Evolutionary conservation across 305 asterid genomes (phyloP), one percentile per base, ranked within the genome.

Genomic region (Fraxinus albicans): DNA sequence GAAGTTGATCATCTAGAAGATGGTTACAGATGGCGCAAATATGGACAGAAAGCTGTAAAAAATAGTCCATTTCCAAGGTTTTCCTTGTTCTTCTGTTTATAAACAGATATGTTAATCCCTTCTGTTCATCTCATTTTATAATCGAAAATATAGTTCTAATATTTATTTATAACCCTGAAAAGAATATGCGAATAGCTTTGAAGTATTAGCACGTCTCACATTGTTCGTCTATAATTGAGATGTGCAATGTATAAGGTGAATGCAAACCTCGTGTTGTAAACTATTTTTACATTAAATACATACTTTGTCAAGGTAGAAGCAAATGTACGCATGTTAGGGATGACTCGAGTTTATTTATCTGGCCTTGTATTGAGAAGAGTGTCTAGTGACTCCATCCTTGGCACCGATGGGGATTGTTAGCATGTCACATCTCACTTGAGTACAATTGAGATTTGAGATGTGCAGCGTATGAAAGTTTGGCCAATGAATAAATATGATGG

Each of bases 1-100:
- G 98, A 93, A 81, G 90, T 94, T 80, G 98, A 95, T 88, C 92
- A 92, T 85, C 96, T 95, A n/a, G 98, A 95, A 85, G 98, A 95
- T 85, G 98, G 98, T 42, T 95, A 95, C 77, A 86, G 98, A 84
- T 95, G 99, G 99, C 81, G 99, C 80, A 95, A 95, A 82, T 95
- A 94, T 85, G 99, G 99, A 8, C 99, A 95, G 80, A 95, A 95
- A 79, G 96, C 98, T 23, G 98, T 95, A 0, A 94, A 94, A 82
- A 91, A 94, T 69, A 94, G 97, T 88, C 97, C 98, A 33, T 92
- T 81, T 75, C 98, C 99, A 27, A 92, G 98, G 98, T 92, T 1
- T 42, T 19, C 50, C 83, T 65, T 9, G 1, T 27, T 12, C 21
- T 15, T 2, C 53, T 35, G n/a, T 65, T 13, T 42, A 27, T 27